These are phyloP conservation scores for Pythium phragmitis DNA, from an alignment of 352 stramenopile genomes.

Conservation along the genomic window DNA sequence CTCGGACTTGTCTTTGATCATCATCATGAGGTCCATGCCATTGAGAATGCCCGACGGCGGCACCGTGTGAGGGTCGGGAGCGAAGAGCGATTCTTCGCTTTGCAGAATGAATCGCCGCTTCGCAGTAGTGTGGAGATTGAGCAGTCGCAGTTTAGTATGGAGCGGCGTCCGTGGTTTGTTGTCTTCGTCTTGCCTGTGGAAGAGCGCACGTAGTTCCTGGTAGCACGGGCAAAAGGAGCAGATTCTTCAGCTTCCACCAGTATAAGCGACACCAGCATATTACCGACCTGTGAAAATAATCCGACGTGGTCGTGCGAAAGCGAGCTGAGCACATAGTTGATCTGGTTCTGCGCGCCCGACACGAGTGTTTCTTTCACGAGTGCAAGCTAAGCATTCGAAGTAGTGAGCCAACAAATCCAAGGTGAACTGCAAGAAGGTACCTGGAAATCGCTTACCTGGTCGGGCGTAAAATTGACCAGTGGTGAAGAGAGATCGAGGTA, in stretches of 20 bases:
- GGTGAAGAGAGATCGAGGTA: constrained; percentile 81
- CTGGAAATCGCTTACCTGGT: constrained; percentile 50
- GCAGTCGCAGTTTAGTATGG: constrained; percentile 70
- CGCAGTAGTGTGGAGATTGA: constrained; percentile 70
- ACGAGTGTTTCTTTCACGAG: constrained; percentile 82
- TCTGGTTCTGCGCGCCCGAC: constrained; percentile 75
- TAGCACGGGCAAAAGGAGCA: not conserved
- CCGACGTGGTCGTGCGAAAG: constrained; percentile 73
- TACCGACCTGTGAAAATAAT: constrained; percentile 59
- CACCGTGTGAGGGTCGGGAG: constrained; percentile 42
- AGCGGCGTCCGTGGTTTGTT: constrained; percentile 46
- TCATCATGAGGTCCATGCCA: constrained; percentile 83
- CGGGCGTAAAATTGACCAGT: constrained; percentile 79
- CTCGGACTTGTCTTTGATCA: constrained; percentile 69
- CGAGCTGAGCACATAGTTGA: constrained; percentile 85
- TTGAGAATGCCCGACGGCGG: constrained; percentile 72
- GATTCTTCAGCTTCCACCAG: not conserved
- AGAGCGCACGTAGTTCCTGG: constrained; percentile 73
- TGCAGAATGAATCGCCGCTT: constrained; percentile 68
- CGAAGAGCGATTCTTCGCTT: constrained; percentile 61
- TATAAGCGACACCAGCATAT: not conserved
- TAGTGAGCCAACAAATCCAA: not conserved
- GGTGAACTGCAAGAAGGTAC: not conserved
- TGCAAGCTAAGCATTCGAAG: constrained; percentile 38
- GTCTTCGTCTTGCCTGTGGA: constrained; percentile 59